Evolutionary conservation across 352 stramenopile species (phyloP).

Genomic region (Globisporangium polare): DNA sequence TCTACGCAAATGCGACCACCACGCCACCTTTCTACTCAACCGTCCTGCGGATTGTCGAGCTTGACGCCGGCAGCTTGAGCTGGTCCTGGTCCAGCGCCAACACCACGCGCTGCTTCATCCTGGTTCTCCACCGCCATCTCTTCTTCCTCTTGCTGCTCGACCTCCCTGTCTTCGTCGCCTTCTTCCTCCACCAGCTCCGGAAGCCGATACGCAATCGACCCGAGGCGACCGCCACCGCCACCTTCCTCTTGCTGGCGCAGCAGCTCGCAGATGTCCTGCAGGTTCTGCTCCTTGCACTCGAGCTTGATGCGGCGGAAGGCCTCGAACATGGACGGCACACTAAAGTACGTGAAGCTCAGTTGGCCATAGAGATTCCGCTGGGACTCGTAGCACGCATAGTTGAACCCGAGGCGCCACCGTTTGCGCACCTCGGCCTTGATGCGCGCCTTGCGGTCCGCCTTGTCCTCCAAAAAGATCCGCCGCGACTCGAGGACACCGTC

Average conservation of each 20-base stretch:
- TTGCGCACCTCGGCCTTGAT: constrained; percentile 32
- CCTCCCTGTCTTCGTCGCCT: constrained; percentile 8
- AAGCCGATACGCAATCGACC: constrained; percentile 15
- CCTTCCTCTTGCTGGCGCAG: constrained; percentile 19
- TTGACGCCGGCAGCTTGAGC: too few relatives aligned
- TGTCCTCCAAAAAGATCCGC: constrained; percentile 34
- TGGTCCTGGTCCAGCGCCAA: too few relatives aligned
- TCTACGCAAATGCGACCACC: too few relatives aligned
- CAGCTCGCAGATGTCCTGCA: constrained; percentile 17
- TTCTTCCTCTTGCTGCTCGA: neutral
- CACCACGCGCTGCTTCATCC: neutral
- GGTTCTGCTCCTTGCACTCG: constrained; percentile 9
- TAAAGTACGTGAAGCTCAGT: constrained; percentile 45
- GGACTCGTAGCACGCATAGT: constrained; percentile 51
- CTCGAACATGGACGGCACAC: constrained; percentile 47
- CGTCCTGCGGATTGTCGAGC: too few relatives aligned
- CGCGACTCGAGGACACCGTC: constrained; percentile 49
- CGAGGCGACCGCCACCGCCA: constrained; percentile 10
- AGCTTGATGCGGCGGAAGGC: constrained; percentile 38
- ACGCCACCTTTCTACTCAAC: too few relatives aligned
- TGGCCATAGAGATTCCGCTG: constrained; percentile 35
- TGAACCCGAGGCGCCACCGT: constrained; percentile 50
- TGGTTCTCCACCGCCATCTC: neutral
- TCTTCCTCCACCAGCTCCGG: constrained; percentile 26
- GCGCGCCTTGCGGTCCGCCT: constrained; percentile 33